phyloP scores from a whole-genome alignment of 257 asterid genomes.

The Nicotiana knightiana region DNA sequence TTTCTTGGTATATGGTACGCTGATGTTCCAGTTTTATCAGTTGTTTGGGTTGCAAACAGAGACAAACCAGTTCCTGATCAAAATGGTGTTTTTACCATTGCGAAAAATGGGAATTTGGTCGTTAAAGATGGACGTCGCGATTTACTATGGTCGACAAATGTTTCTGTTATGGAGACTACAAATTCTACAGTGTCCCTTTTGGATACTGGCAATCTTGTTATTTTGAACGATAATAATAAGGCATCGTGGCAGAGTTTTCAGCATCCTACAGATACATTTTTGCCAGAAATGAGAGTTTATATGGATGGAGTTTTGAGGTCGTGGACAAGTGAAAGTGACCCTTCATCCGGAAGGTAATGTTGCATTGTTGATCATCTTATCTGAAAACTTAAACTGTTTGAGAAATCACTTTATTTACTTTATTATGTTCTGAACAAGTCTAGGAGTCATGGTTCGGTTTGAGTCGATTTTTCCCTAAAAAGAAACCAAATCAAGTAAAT shows the following conservation, averaged over 20 bases:
- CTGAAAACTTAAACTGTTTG: not conserved
- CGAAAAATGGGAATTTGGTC: constrained; percentile 32
- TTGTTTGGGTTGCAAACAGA: constrained; percentile 80
- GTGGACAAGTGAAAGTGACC: constrained; percentile 53
- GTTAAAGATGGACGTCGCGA: constrained; percentile 25
- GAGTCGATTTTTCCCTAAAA: too few relatives aligned
- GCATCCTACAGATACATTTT: constrained; percentile 52
- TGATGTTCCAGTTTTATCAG: constrained; percentile 18
- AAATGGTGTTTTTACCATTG: constrained; percentile 36
- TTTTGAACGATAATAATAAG: not conserved
- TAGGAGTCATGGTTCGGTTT: too few relatives aligned
- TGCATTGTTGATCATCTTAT: not conserved
- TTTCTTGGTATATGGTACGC: constrained; percentile 67
- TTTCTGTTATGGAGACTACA: not conserved
- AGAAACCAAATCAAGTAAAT: too few relatives aligned
- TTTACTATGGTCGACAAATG: constrained; percentile 39
- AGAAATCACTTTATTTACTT: not conserved
- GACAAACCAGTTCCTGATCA: constrained; percentile 41
- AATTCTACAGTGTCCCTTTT: constrained; percentile 32
- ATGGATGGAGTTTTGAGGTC: constrained; percentile 39
- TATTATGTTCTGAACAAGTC: not conserved
- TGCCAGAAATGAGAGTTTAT: constrained; percentile 53
- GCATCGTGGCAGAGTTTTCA: constrained; percentile 51
- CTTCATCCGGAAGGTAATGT: constrained; percentile 41
- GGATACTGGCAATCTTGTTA: constrained; percentile 46